Evolutionary conservation across 2,329 filamentous ascomycete genomes (phyloP), one percentile per base, ranked within the genome.

Genomic region (Metarhizium album): DNA sequence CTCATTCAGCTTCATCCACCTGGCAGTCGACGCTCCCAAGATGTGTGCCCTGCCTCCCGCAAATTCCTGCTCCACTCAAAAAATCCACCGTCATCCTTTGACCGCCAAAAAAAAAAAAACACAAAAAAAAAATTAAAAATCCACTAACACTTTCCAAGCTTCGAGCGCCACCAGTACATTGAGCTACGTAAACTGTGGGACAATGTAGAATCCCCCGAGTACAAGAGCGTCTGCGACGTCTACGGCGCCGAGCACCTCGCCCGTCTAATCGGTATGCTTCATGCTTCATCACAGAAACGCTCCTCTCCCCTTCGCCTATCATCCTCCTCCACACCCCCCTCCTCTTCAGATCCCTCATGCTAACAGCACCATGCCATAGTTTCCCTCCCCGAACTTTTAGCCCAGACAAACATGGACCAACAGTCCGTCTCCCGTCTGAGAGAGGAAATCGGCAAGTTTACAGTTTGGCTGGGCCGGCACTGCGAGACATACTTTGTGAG

Each of bases 381-480:
- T 3, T 86, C 86, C 1, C 82, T 97, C 59, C 91, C 93, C 0
- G 93, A 98, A 64, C 82, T 97, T 40, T 83, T 97, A 55, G 90
- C 90, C 3, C 93, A 98, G 66, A 98, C 93, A 48, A 97, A 97
- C 70, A 95, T 98, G 90, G 93, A 97, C 62, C 77, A 85, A 49
- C 90, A 95, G 65, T 90, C 90, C 2, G 88, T 95, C 42, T 86
- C 84, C 55, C 86, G 90, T 45, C 80, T 97, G 24, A 84, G 90
- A 13, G 89, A 96, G 61, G 93, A 98, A 66, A 77, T 98, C 16
- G 78, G 81, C 58, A 91, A 90, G 68, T 84, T 98, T 68, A 88
- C 85, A 11, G 76, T 81, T 49, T 98, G 90, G 89, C 75, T 98
- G 50, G 80, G 84, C 53, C 86, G 84, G 59, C 82, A 91, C 60